phyloP scores from a whole-genome alignment of 2,329 filamentous ascomycete genomes.

The Arthroderma sp. region DNA sequence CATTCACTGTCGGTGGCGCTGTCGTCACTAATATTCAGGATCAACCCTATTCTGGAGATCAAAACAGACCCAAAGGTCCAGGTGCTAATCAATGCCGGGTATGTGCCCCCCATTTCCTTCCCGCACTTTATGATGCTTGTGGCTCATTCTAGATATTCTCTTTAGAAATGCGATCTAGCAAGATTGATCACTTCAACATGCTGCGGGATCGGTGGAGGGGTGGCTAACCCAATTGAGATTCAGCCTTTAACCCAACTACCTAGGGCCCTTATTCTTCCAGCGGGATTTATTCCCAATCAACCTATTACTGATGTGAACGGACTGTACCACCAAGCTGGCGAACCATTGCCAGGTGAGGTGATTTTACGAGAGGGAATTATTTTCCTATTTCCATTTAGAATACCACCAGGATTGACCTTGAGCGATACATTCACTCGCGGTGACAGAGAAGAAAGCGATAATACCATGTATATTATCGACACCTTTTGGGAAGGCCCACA shows the following conservation, averaged over 20 bases:
- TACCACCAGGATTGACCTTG: neutral
- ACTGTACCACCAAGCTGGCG: neutral
- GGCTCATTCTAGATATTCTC: neutral
- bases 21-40: neutral
- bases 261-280: neutral
- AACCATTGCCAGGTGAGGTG: neutral
- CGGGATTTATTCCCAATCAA: neutral
- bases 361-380: neutral
- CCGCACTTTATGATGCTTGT: neutral
- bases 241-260: neutral
- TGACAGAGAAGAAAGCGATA: neutral
- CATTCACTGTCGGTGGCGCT: slow-evolving; percentile 1
- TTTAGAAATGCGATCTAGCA: neutral
- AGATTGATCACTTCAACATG: neutral
- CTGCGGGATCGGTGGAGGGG: neutral
- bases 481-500: neutral
- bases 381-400: neutral
- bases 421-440: neutral
- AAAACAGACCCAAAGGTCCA: neutral
- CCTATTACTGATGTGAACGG: neutral
- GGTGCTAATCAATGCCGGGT: neutral
- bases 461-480: neutral
- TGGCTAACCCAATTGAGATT: neutral
- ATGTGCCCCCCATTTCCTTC: neutral
- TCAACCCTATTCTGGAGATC: neutral